These are phyloP conservation scores for Suillus variegatus DNA, from an alignment of 768 basidiomycete species.

Conservation along the genomic window DNA sequence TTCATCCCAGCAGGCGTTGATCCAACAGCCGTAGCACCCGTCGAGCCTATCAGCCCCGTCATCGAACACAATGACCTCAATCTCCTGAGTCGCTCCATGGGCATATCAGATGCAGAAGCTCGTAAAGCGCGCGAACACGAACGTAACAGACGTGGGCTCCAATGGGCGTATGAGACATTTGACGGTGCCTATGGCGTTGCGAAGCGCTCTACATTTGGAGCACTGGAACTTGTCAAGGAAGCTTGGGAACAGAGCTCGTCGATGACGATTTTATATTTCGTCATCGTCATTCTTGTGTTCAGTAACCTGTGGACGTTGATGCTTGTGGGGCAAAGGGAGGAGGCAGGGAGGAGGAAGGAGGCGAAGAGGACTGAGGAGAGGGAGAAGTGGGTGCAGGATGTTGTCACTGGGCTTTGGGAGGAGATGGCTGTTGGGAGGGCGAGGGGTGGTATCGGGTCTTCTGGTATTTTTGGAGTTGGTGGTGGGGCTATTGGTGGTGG, in stretches of 20 bases:
- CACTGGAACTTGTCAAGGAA: conserved; percentile 76
- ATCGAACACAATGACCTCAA: conserved; percentile 16
- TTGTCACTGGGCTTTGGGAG: conserved; percentile 73
- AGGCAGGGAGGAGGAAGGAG: conserved; percentile 46
- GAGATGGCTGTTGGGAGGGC: conserved; percentile 56
- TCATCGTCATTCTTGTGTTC: conserved; percentile 71
- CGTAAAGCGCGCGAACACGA: conserved; percentile 64
- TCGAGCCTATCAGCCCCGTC: conserved; percentile 36
- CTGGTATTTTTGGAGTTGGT: neutral
- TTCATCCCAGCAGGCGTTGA: conserved; percentile 86
- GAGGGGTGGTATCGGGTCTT: conserved; percentile 13
- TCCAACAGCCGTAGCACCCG: conserved; percentile 49
- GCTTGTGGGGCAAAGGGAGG: conserved; percentile 49
- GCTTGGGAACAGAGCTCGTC: conserved; percentile 77
- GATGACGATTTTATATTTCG: conserved; percentile 70
- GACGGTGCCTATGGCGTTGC: conserved; percentile 76
- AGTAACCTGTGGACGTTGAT: conserved; percentile 76
- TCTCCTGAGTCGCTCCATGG: conserved; percentile 8
- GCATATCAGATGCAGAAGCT: conserved; percentile 15
- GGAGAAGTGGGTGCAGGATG: conserved; percentile 74
- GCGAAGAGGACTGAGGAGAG: conserved; percentile 60
- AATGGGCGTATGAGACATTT: conserved; percentile 89
- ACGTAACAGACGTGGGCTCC: conserved; percentile 69
- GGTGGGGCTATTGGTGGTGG: neutral
- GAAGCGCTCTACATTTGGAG: conserved; percentile 65